phyloP scores from a whole-genome alignment of 805 yeast species.

The Candida manassasensis region DNA sequence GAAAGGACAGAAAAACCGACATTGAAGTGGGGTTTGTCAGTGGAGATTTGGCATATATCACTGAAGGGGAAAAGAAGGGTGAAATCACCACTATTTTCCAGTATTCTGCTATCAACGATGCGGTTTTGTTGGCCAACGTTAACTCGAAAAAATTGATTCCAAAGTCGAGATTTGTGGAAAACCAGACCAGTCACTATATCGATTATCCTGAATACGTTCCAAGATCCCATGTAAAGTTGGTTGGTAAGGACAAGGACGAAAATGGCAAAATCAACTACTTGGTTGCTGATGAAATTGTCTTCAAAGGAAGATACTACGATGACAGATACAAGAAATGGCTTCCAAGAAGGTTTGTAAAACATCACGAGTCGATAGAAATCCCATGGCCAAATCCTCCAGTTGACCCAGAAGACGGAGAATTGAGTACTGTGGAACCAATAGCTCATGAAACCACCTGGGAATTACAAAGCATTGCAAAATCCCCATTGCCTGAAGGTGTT shows the following conservation, averaged over 20 bases:
- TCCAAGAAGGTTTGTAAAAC: conserved; percentile 73
- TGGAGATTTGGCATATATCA: conserved; percentile 75
- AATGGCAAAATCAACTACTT: conserved; percentile 62
- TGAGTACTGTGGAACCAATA: conserved; percentile 51
- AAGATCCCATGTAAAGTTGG: conserved; percentile 61
- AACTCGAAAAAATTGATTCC: conserved; percentile 67
- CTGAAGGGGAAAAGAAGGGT: conserved; percentile 71
- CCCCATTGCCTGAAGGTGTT: conserved; percentile 68
- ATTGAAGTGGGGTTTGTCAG: conserved; percentile 56
- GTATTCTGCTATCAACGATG: conserved; percentile 56
- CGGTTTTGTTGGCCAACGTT: conserved; percentile 64
- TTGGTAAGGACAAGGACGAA: conserved; percentile 70
- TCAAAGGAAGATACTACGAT: conserved; percentile 70
- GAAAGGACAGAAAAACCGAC: conserved; percentile 33
- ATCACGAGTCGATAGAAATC: conserved; percentile 62
- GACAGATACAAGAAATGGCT: conserved; percentile 64
- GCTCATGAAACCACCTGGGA: conserved; percentile 72
- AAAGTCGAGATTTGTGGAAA: conserved; percentile 63
- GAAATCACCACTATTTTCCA: conserved; percentile 63
- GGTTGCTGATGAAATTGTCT: conserved; percentile 71
- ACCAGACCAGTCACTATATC: conserved; percentile 66
- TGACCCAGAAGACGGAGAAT: conserved; percentile 49
- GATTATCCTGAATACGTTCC: conserved; percentile 64
- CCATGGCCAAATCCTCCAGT: conserved; percentile 83
- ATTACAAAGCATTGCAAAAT: conserved; percentile 59